Percentiles rank a stretch among this genome's conserved stretches.
Evolutionary conservation across 2,329 filamentous ascomycete species (phyloP).

Genomic region (Intubia oerlemansii): DNA sequence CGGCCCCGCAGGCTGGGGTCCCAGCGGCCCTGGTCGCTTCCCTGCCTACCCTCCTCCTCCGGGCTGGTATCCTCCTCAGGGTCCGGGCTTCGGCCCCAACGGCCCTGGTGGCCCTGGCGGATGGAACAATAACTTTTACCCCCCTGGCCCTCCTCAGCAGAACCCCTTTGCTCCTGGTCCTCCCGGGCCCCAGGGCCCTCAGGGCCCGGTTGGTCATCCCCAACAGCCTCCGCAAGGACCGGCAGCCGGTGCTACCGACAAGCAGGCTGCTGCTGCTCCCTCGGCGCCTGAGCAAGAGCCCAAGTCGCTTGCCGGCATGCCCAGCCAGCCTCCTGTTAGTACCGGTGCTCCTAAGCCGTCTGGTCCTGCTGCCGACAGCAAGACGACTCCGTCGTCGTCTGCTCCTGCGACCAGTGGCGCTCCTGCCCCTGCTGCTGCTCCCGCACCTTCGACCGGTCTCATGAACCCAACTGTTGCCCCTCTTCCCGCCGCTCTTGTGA

Average conservation of each 20-base stretch:
- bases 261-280: slow-evolving; percentile 14
- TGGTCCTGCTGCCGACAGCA: neutral
- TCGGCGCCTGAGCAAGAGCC: slow-evolving; percentile 29
- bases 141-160: slow-evolving; percentile 30
- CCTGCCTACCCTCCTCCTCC: slow-evolving; percentile 58
- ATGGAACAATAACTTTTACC: slow-evolving; percentile 37
- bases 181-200: slow-evolving; percentile 12
- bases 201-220: slow-evolving; percentile 8
- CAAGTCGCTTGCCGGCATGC: slow-evolving; percentile 33
- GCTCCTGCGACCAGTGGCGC: neutral
- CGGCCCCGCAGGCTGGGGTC: slow-evolving; percentile 10
- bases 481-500: neutral
- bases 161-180: too few species aligned
- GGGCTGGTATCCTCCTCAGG: slow-evolving; percentile 52
- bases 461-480: neutral
- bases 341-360: neutral
- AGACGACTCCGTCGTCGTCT: neutral
- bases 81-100: slow-evolving; percentile 48
- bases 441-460: too few species aligned
- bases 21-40: slow-evolving; percentile 21
- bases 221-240: too few species aligned
- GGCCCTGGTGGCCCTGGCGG: slow-evolving; percentile 14
- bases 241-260: too few species aligned
- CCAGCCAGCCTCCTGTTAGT: slow-evolving; percentile 25
- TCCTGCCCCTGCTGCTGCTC: neutral